phyloP scores from a whole-genome alignment of 768 basidiomycete genomes.

The Phylloporus arenicola region DNA sequence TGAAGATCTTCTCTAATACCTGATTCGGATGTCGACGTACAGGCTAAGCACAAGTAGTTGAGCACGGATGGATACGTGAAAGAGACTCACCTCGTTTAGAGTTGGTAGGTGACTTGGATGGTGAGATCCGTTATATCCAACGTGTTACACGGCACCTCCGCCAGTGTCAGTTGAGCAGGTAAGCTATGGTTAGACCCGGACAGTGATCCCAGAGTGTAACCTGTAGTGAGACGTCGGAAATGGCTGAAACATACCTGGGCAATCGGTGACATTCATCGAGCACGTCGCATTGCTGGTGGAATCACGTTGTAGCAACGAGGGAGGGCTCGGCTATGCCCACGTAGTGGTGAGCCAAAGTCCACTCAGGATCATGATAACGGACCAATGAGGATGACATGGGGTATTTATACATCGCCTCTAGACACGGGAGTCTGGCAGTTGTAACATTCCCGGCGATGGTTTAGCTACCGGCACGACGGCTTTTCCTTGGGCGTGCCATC shows the following conservation, averaged over 20 bases:
- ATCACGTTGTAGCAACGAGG: constrained; percentile 8
- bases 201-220: constrained; percentile 49
- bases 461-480: too few species aligned
- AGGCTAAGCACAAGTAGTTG: too few species aligned
- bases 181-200: constrained; percentile 43
- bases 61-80: neutral
- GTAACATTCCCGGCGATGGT: too few species aligned
- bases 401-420: neutral
- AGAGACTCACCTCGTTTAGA: constrained; percentile 38
- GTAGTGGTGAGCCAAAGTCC: constrained; percentile 6
- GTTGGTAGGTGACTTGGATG: constrained; percentile 65
- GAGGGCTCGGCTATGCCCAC: neutral
- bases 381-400: neutral
- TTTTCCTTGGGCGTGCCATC: too few species aligned
- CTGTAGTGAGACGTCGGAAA: constrained; percentile 26
- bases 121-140: constrained; percentile 59
- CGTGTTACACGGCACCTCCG: constrained; percentile 55
- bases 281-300: constrained; percentile 2
- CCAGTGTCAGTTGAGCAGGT: constrained; percentile 48
- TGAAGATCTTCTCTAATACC: too few species aligned
- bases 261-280: constrained; percentile 28
- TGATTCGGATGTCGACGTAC: too few species aligned
- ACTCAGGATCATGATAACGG: constrained; percentile 6
- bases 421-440: too few species aligned
- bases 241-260: constrained; percentile 23